Percentiles rank a stretch among this genome's conserved stretches.
Conservation (phyloP, 1,139 yeast species). For the Candida anutae region DNA sequence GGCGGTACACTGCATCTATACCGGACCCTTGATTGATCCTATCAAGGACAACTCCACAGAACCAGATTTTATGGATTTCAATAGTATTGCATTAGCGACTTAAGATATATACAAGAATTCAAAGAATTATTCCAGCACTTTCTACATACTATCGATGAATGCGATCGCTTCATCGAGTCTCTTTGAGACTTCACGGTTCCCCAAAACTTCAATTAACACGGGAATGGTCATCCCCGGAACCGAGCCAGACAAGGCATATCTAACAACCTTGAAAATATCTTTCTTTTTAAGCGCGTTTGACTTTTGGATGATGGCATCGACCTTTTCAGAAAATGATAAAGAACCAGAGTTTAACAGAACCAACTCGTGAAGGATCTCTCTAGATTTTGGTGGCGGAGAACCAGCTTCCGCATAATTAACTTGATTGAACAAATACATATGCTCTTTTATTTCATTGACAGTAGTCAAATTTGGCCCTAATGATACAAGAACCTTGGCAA, state of each 20-base stretch:
- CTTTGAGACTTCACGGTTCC: slow-evolving; percentile 30
- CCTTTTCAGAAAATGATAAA: slow-evolving; percentile 4
- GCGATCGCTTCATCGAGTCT: slow-evolving; percentile 20
- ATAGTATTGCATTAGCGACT: slow-evolving; percentile 1
- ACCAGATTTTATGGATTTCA: slow-evolving; percentile 25
- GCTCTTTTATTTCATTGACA: slow-evolving; percentile 42
- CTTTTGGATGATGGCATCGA: slow-evolving; percentile 9
- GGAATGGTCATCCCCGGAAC: slow-evolving; percentile 67
- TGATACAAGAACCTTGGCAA: slow-evolving; percentile 17
- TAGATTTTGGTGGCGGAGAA: slow-evolving; percentile 6
- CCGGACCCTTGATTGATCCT: slow-evolving; percentile 41
- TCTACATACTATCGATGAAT: not conserved
- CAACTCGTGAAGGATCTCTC: slow-evolving; percentile 5
- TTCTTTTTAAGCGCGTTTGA: slow-evolving; percentile 27
- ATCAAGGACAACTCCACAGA: slow-evolving; percentile 10
- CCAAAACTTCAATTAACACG: slow-evolving; percentile 47
- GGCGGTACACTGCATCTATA: slow-evolving; percentile 85
- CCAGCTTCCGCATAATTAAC: slow-evolving; percentile 22
- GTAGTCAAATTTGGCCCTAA: slow-evolving; percentile 37
- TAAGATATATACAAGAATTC: slow-evolving; percentile 6
- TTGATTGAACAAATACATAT: slow-evolving; percentile 41
- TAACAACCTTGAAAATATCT: slow-evolving; percentile 49
- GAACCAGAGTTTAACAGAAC: slow-evolving; percentile 1
- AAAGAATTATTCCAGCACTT: too few species aligned
- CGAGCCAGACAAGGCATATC: slow-evolving; percentile 71